Evolutionary conservation across 1,284 basidiomycete species (phyloP).

Genomic region (Coniferiporia weirii): DNA sequence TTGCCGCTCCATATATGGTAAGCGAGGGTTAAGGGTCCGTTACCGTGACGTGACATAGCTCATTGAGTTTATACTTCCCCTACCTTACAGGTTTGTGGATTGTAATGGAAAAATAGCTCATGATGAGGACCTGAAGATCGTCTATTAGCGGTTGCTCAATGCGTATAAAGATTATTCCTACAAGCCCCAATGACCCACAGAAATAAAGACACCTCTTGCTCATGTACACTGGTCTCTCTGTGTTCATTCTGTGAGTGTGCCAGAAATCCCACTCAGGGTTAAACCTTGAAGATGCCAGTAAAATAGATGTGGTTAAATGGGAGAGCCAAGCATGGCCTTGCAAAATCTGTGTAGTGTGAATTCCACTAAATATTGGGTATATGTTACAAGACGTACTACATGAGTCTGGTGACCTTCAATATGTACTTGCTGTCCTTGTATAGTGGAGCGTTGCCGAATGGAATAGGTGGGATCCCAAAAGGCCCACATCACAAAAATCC

Average conservation of each 20-base stretch:
- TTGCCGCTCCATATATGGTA: too few relatives aligned
- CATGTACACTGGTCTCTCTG: conserved; percentile 9
- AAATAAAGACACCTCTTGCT: conserved; percentile 41
- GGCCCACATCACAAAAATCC: too few relatives aligned
- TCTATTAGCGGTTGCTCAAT: conserved; percentile 13
- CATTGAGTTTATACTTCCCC: too few relatives aligned
- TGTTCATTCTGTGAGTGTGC: conserved; percentile 27
- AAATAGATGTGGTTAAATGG: conserved; percentile 45
- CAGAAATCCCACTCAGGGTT: conserved; percentile 37
- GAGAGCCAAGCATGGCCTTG: conserved; percentile 55
- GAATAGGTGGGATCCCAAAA: conserved; percentile 76
- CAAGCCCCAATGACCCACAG: conserved; percentile 38
- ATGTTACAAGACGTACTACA: conserved; percentile 41
- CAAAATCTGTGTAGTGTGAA: conserved; percentile 37
- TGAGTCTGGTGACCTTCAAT: conserved; percentile 57
- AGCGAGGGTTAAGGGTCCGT: too few relatives aligned
- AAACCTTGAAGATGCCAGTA: conserved; percentile 41
- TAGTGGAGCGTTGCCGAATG: conserved; percentile 47
- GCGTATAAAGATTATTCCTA: conserved; percentile 30
- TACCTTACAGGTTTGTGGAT: conserved; percentile 62
- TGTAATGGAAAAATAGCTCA: conserved; percentile 48
- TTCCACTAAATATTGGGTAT: not conserved
- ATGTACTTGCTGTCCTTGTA: conserved; percentile 64
- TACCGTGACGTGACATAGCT: too few relatives aligned
- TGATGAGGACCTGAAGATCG: conserved; percentile 39